Conservation (phyloP, 495 filamentous ascomycete species). For the Glonium stellatum region DNA sequence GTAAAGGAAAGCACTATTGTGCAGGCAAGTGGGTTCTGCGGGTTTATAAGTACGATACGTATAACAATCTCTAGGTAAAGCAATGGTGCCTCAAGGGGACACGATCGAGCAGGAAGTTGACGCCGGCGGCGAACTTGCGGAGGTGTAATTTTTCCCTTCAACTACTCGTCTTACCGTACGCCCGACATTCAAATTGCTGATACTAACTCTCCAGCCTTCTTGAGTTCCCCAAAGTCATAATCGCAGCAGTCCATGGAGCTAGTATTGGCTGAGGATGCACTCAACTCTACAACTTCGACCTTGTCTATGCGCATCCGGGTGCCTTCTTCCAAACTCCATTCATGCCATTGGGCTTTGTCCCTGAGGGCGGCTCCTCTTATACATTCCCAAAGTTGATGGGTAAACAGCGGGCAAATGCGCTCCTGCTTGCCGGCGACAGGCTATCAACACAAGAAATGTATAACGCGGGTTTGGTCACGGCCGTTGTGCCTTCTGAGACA, state of each 20-base stretch:
- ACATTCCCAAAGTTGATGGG: constrained; percentile 21
- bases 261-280: constrained; percentile 26
- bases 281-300: constrained; percentile 20
- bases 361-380: constrained; percentile 17
- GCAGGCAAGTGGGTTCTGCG: not conserved
- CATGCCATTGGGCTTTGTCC: constrained; percentile 18
- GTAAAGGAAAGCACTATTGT: constrained; percentile 20
- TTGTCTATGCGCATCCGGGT: constrained; percentile 15
- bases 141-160: not conserved
- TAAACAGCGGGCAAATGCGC: constrained; percentile 12
- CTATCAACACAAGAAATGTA: constrained; percentile 18
- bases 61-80: constrained; percentile 4
- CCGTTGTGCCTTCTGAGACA: constrained; percentile 4
- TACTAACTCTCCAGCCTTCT: no score
- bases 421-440: constrained; percentile 20
- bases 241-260: constrained; percentile 24
- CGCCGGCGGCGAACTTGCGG: constrained; percentile 7
- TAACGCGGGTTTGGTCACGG: constrained; percentile 16
- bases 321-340: constrained; percentile 29
- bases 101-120: constrained; percentile 21
- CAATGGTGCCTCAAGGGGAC: constrained; percentile 3
- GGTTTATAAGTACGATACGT: not conserved
- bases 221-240: constrained; percentile 20
- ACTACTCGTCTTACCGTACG: not conserved
- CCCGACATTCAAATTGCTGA: not conserved